phyloP scores from a whole-genome alignment of 2,329 filamentous ascomycete genomes.

The Ciborinia camelliae region DNA sequence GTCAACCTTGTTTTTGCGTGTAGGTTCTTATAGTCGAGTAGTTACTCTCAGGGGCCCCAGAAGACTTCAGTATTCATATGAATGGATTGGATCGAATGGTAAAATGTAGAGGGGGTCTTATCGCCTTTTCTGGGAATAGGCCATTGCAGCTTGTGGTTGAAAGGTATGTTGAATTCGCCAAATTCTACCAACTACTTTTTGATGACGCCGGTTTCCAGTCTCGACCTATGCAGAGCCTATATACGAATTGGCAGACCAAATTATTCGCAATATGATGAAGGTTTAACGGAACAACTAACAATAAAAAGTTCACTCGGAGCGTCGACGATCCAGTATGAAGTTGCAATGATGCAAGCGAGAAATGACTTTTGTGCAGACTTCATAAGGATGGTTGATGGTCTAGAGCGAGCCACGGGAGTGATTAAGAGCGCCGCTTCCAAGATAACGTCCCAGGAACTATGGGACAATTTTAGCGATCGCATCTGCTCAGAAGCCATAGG shows the following conservation, averaged over 20 bases:
- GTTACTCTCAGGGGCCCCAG: not conserved
- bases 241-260: constrained; percentile 4
- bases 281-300: not conserved
- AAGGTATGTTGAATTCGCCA: not conserved
- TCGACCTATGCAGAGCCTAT: constrained; percentile 12
- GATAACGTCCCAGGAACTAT: not conserved
- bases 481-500: not conserved
- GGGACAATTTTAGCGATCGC: not conserved
- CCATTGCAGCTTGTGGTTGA: constrained; percentile 4
- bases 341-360: not conserved
- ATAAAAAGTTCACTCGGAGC: not conserved
- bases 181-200: not conserved
- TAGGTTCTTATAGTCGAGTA: not conserved
- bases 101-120: not conserved
- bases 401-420: constrained; percentile 1
- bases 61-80: constrained; percentile 10
- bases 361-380: constrained; percentile 5
- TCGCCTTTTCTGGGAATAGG: not conserved
- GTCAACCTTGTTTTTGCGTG: not conserved
- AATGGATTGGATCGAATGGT: not conserved
- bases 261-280: constrained; percentile 2
- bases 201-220: not conserved
- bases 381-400: constrained; percentile 9
- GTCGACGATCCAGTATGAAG: not conserved
- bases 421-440: constrained; percentile 1